phyloP scores from a whole-genome alignment of 768 basidiomycete genomes.

The Trametes coccinea region DNA sequence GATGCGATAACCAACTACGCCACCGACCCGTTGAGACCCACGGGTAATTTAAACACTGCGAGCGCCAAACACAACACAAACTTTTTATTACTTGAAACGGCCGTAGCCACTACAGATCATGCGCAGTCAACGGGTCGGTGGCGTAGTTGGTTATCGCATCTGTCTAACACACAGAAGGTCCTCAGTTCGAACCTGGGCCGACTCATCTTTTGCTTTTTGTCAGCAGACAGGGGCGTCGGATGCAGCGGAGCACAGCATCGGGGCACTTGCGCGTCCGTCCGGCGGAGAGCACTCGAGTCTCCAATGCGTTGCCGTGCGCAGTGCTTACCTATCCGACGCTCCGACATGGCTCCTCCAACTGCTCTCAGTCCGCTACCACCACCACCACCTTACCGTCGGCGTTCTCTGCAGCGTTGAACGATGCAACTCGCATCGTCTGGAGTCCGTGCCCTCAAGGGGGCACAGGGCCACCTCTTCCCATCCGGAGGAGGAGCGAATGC shows the following conservation, averaged over 20 bases:
- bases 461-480: constrained; percentile 23
- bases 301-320: too few species aligned
- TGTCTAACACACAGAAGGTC: constrained; percentile 83
- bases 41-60: too few species aligned
- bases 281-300: too few species aligned
- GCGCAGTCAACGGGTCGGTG: constrained; percentile 44
- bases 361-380: constrained; percentile 2
- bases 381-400: constrained; percentile 10
- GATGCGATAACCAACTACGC: constrained; percentile 85
- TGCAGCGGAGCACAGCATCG: constrained; percentile 8
- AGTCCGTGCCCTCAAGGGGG: constrained; percentile 26
- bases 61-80: too few species aligned
- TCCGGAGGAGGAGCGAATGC: constrained; percentile 24
- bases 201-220: constrained; percentile 16
- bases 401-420: constrained; percentile 17
- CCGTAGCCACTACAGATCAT: too few species aligned
- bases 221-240: not conserved
- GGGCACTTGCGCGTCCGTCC: constrained; percentile 4
- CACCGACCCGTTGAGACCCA: constrained; percentile 45
- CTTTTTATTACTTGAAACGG: too few species aligned
- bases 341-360: not conserved
- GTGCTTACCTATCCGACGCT: not conserved
- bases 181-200: constrained; percentile 68
- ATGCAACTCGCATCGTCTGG: constrained; percentile 37
- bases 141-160: constrained; percentile 85